Conservation (phyloP, 2,329 filamentous ascomycete species). For the Colletotrichum sansevieriae region DNA sequence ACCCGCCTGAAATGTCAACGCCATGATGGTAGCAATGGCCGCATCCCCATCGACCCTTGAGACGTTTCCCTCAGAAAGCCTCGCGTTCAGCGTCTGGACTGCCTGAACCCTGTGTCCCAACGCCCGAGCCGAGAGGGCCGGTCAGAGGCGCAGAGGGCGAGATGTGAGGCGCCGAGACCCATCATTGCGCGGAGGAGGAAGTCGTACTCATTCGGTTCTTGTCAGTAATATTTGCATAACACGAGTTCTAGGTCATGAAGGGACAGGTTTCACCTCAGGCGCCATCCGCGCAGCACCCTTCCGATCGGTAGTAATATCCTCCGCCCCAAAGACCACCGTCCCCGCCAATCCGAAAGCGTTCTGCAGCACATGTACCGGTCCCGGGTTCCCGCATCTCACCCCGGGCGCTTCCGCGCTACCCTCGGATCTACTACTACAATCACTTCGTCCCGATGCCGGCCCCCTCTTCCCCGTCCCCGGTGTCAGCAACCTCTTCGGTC, state of each 20-base stretch:
- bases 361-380: too few species aligned
- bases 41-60: slow-evolving; percentile 52
- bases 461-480: background rate
- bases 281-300: slow-evolving; percentile 53
- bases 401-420: background rate
- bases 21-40: slow-evolving; percentile 53
- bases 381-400: background rate
- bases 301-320: slow-evolving; percentile 61
- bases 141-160: slow-evolving; percentile 45
- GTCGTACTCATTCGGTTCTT: slow-evolving; percentile 50
- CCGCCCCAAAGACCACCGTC: slow-evolving; percentile 50
- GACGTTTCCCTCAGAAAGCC: slow-evolving; percentile 48
- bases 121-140: slow-evolving; percentile 41
- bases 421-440: background rate
- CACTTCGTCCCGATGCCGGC: background rate
- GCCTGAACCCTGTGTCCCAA: slow-evolving; percentile 54
- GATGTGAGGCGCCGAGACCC: slow-evolving; percentile 55
- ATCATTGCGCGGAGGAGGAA: slow-evolving; percentile 59
- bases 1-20: slow-evolving; percentile 54
- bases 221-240: background rate
- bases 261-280: slow-evolving; percentile 48
- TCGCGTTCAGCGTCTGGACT: slow-evolving; percentile 52
- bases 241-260: background rate
- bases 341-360: too few species aligned
- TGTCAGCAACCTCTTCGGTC: slow-evolving; percentile 39